Evolutionary conservation across 192 early-diverging fungal species (phyloP).

Genomic region (Coemansia sp.): DNA sequence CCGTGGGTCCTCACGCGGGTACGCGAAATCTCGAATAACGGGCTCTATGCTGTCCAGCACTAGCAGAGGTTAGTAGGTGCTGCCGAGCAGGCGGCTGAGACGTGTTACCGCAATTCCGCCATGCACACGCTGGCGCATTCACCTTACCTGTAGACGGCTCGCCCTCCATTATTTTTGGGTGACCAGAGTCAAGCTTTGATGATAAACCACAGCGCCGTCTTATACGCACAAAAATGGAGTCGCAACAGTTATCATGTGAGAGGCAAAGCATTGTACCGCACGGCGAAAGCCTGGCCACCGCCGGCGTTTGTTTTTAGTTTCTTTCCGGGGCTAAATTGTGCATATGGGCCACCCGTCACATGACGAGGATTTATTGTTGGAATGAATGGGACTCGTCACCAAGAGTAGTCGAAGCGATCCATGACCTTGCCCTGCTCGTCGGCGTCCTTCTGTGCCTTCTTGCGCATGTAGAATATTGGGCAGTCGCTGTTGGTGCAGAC

Average conservation of each 20-base stretch:
- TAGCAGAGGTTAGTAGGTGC: background rate
- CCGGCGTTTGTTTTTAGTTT: background rate
- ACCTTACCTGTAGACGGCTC: conserved; percentile 8
- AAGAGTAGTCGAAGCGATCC: conserved; percentile 69
- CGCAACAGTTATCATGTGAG: no score
- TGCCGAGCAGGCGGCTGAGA: no score
- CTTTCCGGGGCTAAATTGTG: background rate
- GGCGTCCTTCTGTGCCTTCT: conserved; percentile 91
- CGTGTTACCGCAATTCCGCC: no score
- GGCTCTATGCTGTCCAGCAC: conserved; percentile 10
- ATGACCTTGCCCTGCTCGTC: conserved; percentile 65
- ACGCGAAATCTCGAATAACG: conserved; percentile 50
- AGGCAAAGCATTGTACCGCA: no score
- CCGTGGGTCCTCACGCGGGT: conserved; percentile 37
- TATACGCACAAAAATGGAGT: background rate
- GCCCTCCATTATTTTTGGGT: background rate
- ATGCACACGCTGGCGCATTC: no score
- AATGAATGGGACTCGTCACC: no score
- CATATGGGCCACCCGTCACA: background rate
- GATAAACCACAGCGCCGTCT: background rate
- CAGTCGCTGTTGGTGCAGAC: conserved; percentile 94
- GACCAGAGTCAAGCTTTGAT: background rate
- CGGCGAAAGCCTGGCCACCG: no score
- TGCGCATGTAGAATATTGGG: conserved; percentile 98
- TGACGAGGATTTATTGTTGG: background rate